Percentiles rank a stretch among this genome's conserved stretches.
These are phyloP conservation scores for Mucor velutinosus DNA, from an alignment of 371 early-diverging fungal genomes.

Conservation along the genomic window DNA sequence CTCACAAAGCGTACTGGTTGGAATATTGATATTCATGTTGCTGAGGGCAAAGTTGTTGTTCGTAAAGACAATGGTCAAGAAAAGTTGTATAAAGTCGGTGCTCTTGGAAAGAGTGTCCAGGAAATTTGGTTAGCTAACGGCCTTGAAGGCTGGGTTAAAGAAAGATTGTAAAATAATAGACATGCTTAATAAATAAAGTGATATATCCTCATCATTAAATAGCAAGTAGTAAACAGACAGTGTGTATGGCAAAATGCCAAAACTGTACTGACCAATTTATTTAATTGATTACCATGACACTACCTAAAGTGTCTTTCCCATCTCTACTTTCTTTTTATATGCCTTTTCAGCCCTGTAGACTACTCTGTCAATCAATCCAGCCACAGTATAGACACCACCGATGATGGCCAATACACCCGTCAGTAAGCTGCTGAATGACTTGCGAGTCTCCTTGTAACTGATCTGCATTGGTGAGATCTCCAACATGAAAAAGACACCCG, in stretches of 20 bases:
- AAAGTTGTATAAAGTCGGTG: slow-evolving; percentile 62
- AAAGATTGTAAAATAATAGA: slow-evolving; percentile 37
- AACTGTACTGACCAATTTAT: background rate
- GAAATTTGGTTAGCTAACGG: slow-evolving; percentile 91
- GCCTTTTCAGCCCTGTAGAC: slow-evolving; percentile 88
- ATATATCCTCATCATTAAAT: too few species aligned
- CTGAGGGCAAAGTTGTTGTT: slow-evolving; percentile 59
- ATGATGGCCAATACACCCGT: slow-evolving; percentile 93
- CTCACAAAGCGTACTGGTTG: slow-evolving; percentile 79
- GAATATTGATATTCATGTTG: slow-evolving; percentile 59
- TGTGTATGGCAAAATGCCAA: background rate
- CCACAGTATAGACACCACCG: slow-evolving; percentile 95
- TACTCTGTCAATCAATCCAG: slow-evolving; percentile 87
- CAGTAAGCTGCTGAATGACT: slow-evolving; percentile 85
- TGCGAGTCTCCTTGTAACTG: slow-evolving; percentile 79
- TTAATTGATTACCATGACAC: background rate
- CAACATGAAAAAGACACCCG: slow-evolving; percentile 92
- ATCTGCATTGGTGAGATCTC: slow-evolving; percentile 98
- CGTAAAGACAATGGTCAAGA: slow-evolving; percentile 43
- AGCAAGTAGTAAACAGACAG: too few species aligned
- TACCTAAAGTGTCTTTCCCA: slow-evolving; percentile 73
- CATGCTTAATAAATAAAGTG: background rate
- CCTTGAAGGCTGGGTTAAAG: slow-evolving; percentile 89
- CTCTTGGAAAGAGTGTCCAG: slow-evolving; percentile 89
- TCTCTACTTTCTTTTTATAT: slow-evolving; percentile 78